Evolutionary conservation across 495 filamentous ascomycete genomes (phyloP).

Genomic region (Neurospora sp.): DNA sequence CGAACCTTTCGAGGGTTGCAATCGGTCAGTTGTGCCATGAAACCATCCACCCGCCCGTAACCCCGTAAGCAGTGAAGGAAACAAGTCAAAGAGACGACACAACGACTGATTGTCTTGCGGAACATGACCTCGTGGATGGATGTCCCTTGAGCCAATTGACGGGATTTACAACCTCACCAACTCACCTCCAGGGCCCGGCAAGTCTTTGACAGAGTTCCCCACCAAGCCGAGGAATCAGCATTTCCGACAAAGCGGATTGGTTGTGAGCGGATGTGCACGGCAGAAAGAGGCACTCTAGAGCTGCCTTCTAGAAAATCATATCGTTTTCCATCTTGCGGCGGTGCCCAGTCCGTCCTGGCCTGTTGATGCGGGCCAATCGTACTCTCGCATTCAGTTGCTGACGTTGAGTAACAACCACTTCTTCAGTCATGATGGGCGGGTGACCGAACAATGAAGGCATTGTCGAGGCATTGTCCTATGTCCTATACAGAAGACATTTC

Average conservation of each 20-base stretch:
- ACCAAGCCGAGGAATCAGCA: not conserved
- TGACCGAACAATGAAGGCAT: not conserved
- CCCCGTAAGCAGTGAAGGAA: not conserved
- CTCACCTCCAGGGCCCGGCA: not conserved
- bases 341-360: not conserved
- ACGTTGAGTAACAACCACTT: not conserved
- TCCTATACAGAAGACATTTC: not conserved
- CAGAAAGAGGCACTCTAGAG: not conserved
- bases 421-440: not conserved
- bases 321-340: not conserved
- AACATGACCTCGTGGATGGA: not conserved
- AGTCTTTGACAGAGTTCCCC: not conserved
- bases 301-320: not conserved
- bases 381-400: not conserved
- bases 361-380: not conserved
- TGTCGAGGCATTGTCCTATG: not conserved
- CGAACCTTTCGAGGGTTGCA: constrained; percentile 1
- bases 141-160: not conserved
- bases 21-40: constrained; percentile 9
- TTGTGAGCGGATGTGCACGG: not conserved
- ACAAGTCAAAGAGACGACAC: not conserved
- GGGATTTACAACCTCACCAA: not conserved
- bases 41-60: not conserved
- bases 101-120: not conserved
- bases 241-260: not conserved